Percentiles rank a stretch among this genome's conserved stretches.
phyloP scores from a whole-genome alignment of 768 basidiomycete species.

The Tylopilus rubrobrunneus region DNA sequence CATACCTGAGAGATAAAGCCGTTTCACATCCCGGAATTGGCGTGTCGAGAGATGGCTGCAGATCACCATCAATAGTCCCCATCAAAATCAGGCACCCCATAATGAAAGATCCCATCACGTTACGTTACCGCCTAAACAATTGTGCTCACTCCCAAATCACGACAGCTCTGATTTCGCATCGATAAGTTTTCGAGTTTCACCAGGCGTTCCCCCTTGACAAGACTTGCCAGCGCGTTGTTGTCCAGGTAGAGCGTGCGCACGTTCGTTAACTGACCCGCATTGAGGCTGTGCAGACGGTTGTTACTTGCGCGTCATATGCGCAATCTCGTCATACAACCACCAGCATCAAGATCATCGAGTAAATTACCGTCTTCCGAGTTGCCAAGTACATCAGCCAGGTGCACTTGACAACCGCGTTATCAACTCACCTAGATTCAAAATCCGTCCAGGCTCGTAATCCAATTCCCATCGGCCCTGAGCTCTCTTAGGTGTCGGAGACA shows the following conservation, averaged over 20 bases:
- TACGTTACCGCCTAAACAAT: slow-evolving; percentile 22
- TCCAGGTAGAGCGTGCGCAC: slow-evolving; percentile 92
- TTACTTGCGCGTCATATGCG: slow-evolving; percentile 83
- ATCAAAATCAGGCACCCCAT: slow-evolving; percentile 32
- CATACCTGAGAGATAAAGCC: slow-evolving; percentile 92
- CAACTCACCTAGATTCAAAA: slow-evolving; percentile 84
- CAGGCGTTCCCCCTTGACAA: slow-evolving; percentile 55
- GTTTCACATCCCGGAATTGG: slow-evolving; percentile 88
- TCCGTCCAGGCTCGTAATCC: slow-evolving; percentile 68
- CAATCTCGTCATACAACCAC: slow-evolving; percentile 58
- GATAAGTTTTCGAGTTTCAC: slow-evolving; percentile 85
- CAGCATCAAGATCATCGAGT: slow-evolving; percentile 51
- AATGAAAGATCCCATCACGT: slow-evolving; percentile 38
- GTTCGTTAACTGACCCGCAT: slow-evolving; percentile 59
- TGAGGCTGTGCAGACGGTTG: slow-evolving; percentile 69
- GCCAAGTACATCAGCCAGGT: slow-evolving; percentile 15
- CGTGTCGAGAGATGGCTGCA: slow-evolving; percentile 44
- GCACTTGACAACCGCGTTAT: slow-evolving; percentile 12
- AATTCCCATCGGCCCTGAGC: slow-evolving; percentile 86
- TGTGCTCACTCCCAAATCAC: slow-evolving; percentile 59
- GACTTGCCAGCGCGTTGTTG: slow-evolving; percentile 59
- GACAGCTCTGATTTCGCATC: slow-evolving; percentile 81
- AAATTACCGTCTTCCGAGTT: slow-evolving; percentile 63
- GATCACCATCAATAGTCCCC: slow-evolving; percentile 31
- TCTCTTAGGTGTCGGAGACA: slow-evolving; percentile 85